Conservation (phyloP, 257 asterid genomes). For the Plantago elongata region DNA sequence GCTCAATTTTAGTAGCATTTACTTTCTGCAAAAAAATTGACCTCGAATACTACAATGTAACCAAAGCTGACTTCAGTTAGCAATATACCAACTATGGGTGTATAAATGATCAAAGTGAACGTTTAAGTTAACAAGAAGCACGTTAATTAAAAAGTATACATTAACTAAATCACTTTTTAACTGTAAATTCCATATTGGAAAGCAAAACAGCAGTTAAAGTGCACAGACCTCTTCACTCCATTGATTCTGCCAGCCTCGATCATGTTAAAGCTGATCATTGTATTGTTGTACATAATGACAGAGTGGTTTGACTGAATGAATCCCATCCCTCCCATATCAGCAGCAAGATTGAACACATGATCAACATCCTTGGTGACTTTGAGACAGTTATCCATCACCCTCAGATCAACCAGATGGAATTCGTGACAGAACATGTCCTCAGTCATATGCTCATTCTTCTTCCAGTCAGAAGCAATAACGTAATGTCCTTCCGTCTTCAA, state of each 20-base stretch:
- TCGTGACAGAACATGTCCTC: conserved; percentile 88
- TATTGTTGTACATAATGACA: conserved; percentile 82
- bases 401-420: conserved; percentile 78
- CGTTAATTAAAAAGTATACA: too few relatives aligned
- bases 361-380: conserved; percentile 61
- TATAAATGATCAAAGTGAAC: too few relatives aligned
- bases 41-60: too few relatives aligned
- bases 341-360: conserved; percentile 86
- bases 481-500: conserved; percentile 78
- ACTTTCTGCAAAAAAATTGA: too few relatives aligned
- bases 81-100: too few relatives aligned
- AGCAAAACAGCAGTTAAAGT: conserved; percentile 13
- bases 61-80: too few relatives aligned
- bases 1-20: too few relatives aligned
- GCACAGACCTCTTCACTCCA: conserved; percentile 60
- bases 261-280: conserved; percentile 88
- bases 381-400: conserved; percentile 89
- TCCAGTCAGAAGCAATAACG: conserved; percentile 86
- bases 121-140: too few relatives aligned
- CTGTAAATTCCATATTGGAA: background rate
- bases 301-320: conserved; percentile 89
- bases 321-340: conserved; percentile 95
- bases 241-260: conserved; percentile 77
- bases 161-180: too few relatives aligned
- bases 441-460: conserved; percentile 88